Evolutionary conservation across 192 early-diverging fungal species (phyloP).

Genomic region (Coemansia sp.): DNA sequence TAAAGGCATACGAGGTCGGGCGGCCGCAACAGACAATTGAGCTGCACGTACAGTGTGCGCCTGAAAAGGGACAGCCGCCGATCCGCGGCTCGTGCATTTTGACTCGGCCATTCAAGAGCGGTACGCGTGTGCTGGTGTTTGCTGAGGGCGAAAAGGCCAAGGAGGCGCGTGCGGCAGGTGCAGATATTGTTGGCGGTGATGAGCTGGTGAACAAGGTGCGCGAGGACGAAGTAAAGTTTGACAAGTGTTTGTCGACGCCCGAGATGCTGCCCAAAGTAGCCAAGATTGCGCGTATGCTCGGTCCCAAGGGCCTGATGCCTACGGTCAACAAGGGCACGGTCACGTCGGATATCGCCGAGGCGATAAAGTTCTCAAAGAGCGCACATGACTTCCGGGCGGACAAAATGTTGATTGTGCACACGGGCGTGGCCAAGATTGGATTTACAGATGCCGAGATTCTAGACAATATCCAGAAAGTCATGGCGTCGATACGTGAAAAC

Average conservation of each 20-base stretch:
- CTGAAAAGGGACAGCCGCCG: slow-evolving; percentile 76
- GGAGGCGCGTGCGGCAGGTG: slow-evolving; percentile 77
- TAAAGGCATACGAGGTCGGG: slow-evolving; percentile 69
- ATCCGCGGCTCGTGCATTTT: slow-evolving; percentile 79
- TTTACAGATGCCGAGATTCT: slow-evolving; percentile 39
- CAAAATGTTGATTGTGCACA: slow-evolving; percentile 68
- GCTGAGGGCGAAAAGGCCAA: slow-evolving; percentile 84
- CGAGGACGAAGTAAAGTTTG: slow-evolving; percentile 69
- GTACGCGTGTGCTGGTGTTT: slow-evolving; percentile 71
- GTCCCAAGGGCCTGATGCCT: slow-evolving; percentile 97
- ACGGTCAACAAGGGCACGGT: slow-evolving; percentile 84
- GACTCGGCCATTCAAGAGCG: slow-evolving; percentile 62
- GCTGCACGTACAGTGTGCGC: slow-evolving; percentile 68
- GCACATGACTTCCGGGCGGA: slow-evolving; percentile 78
- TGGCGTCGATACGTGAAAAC: slow-evolving; percentile 62
- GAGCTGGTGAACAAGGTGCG: slow-evolving; percentile 76
- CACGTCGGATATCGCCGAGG: slow-evolving; percentile 65
- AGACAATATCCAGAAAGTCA: slow-evolving; percentile 59
- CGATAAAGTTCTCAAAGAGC: slow-evolving; percentile 64
- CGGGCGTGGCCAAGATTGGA: slow-evolving; percentile 51
- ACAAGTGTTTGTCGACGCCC: slow-evolving; percentile 85
- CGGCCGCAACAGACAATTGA: slow-evolving; percentile 63
- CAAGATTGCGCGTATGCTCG: slow-evolving; percentile 84
- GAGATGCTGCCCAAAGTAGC: slow-evolving; percentile 86
- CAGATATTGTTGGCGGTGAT: slow-evolving; percentile 79